Percentiles rank a stretch among this genome's conserved stretches.
Evolutionary conservation across 345 rosid genomes (phyloP).

Genomic region (Bruguiera gymnorhiza): DNA sequence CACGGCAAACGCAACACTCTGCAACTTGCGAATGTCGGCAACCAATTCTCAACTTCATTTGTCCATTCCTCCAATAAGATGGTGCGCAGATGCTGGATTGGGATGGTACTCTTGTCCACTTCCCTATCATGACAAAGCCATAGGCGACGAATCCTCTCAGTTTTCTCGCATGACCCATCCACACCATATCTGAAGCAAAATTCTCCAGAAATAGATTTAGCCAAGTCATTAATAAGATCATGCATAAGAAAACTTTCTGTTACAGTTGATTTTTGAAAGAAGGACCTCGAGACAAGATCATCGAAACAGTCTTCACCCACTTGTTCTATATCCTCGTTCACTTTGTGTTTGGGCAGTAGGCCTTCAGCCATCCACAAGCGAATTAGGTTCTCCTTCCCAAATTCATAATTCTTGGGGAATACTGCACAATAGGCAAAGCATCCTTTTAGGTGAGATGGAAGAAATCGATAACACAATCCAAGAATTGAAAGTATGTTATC

Average conservation of each 20-base stretch:
- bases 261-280: background rate
- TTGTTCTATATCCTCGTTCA: slow-evolving; percentile 8
- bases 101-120: too few species aligned
- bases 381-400: background rate
- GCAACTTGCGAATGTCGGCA: background rate
- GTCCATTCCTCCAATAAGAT: background rate
- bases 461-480: background rate
- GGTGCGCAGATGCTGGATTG: too few species aligned
- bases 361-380: slow-evolving; percentile 22
- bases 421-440: slow-evolving; percentile 1
- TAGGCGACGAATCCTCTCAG: background rate
- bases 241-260: background rate
- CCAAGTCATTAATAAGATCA: slow-evolving; percentile 16
- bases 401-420: background rate
- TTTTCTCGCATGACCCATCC: background rate
- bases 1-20: background rate
- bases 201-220: slow-evolving; percentile 16
- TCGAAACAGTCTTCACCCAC: slow-evolving; percentile 10
- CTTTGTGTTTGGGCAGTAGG: background rate
- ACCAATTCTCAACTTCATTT: too few species aligned
- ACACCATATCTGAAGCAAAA: slow-evolving; percentile 4
- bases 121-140: background rate
- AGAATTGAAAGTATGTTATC: slow-evolving; percentile 2
- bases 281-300: slow-evolving; percentile 16
- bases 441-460: background rate